A percentile compares a stretch with the other conserved stretches of the same genome.
phyloP scores from a whole-genome alignment of 2,329 filamentous ascomycete genomes.

The Colletotrichum liriopes region DNA sequence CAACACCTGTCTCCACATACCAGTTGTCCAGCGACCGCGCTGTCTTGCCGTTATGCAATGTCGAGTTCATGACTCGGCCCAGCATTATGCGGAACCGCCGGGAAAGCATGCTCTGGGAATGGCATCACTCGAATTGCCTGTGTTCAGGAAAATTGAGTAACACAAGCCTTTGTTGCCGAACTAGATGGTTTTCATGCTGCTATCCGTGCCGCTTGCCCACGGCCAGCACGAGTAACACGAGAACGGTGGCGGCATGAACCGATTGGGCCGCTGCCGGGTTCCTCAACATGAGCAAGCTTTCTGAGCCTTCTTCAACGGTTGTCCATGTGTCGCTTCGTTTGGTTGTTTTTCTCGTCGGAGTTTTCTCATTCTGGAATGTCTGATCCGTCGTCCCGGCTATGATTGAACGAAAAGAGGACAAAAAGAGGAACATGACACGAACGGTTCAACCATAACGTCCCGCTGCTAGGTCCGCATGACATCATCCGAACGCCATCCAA shows the following conservation, averaged over 20 bases:
- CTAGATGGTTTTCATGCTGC: constrained; percentile 8
- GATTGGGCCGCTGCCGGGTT: not conserved
- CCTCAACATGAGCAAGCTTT: constrained; percentile 38
- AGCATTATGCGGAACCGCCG: not conserved
- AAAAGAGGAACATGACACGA: not conserved
- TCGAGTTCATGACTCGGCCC: too few relatives aligned
- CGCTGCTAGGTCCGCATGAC: constrained; percentile 36
- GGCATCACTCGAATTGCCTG: not conserved
- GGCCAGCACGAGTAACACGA: not conserved
- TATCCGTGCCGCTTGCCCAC: constrained; percentile 7
- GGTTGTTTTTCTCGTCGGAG: not conserved
- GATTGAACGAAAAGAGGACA: constrained; percentile 2
- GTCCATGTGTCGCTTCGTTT: not conserved
- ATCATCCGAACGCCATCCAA: constrained; percentile 42
- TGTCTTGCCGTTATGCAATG: not conserved
- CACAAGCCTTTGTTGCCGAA: not conserved
- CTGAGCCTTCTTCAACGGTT: not conserved
- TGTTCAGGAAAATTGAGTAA: not conserved
- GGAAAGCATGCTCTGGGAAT: not conserved
- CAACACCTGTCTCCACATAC: not conserved
- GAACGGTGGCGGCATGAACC: constrained; percentile 17
- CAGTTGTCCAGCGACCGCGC: not conserved
- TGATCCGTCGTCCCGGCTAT: constrained; percentile 9
- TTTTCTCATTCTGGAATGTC: constrained; percentile 10
- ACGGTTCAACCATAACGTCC: constrained; percentile 14